These are phyloP conservation scores for Karstenula rhodostoma DNA, from an alignment of 2,329 filamentous ascomycete species.

Conservation along the genomic window DNA sequence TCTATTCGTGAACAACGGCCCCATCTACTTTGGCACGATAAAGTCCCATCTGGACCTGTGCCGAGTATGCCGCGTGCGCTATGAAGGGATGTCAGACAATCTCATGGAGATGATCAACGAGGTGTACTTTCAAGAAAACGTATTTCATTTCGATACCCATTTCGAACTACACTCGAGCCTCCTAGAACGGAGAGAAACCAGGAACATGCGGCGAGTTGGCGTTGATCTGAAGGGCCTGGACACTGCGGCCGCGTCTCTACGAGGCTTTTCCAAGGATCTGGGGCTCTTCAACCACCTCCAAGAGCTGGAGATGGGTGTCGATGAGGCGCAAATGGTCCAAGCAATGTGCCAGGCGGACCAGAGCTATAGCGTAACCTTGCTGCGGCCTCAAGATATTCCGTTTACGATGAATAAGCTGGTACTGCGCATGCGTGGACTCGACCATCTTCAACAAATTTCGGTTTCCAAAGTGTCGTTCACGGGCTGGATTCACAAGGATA, in stretches of 20 bases:
- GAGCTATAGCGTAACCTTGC: slow-evolving; percentile 1
- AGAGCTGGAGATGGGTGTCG: slow-evolving; percentile 32
- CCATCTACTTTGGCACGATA: background rate
- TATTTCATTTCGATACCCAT: background rate
- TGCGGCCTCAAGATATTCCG: slow-evolving; percentile 19
- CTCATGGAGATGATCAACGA: background rate
- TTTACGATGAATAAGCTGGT: slow-evolving; percentile 19
- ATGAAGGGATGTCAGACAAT: background rate
- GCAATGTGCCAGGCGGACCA: background rate
- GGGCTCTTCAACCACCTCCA: slow-evolving; percentile 16
- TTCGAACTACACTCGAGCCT: background rate
- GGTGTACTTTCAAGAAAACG: background rate
- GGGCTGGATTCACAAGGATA: slow-evolving; percentile 2
- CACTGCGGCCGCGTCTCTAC: background rate
- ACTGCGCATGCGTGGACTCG: slow-evolving; percentile 25
- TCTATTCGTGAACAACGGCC: background rate
- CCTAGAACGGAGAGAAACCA: background rate
- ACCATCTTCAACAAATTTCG: slow-evolving; percentile 22
- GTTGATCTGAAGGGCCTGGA: background rate
- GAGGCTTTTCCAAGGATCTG: background rate
- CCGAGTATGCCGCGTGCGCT: background rate
- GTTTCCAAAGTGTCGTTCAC: slow-evolving; percentile 30
- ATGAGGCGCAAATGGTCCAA: slow-evolving; percentile 25
- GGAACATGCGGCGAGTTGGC: background rate
- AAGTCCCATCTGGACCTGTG: background rate